Conservation (phyloP, 768 basidiomycete genomes). For the Mrakia blollopis region DNA sequence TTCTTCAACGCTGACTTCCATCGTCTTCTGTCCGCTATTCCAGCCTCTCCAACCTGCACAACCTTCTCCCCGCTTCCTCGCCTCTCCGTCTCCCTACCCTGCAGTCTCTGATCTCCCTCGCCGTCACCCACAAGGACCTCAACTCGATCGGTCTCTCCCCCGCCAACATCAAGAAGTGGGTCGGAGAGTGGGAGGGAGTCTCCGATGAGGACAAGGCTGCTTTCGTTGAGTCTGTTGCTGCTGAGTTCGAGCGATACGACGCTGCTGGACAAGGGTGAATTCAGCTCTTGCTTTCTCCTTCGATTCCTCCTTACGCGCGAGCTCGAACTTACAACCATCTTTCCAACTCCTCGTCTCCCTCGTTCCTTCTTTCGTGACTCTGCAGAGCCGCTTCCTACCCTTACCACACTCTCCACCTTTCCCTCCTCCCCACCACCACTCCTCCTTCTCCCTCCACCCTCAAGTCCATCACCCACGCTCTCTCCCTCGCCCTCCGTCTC, state of each 20-base stretch:
- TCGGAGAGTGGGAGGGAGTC: constrained; percentile 65
- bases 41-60: constrained; percentile 78
- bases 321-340: no score
- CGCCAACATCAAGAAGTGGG: constrained; percentile 66
- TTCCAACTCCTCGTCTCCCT: no score
- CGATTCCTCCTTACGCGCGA: no score
- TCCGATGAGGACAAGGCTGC: constrained; percentile 18
- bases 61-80: constrained; percentile 63
- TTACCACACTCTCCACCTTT: constrained; percentile 54
- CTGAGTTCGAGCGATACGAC: constrained; percentile 17
- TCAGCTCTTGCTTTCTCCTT: constrained; percentile 30
- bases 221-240: constrained; percentile 25
- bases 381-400: constrained; percentile 57
- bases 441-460: neutral
- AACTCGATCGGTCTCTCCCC: constrained; percentile 58
- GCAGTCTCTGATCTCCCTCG: constrained; percentile 57
- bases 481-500: constrained; percentile 30
- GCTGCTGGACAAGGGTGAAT: constrained; percentile 7
- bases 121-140: constrained; percentile 59
- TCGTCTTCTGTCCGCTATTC: neutral
- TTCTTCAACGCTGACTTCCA: neutral
- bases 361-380: constrained; percentile 48
- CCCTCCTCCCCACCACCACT: constrained; percentile 57
- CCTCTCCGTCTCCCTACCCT: constrained; percentile 62
- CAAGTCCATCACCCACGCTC: neutral